phyloP scores from a whole-genome alignment of 345 rosid genomes.

The Pistacia integerrima region DNA sequence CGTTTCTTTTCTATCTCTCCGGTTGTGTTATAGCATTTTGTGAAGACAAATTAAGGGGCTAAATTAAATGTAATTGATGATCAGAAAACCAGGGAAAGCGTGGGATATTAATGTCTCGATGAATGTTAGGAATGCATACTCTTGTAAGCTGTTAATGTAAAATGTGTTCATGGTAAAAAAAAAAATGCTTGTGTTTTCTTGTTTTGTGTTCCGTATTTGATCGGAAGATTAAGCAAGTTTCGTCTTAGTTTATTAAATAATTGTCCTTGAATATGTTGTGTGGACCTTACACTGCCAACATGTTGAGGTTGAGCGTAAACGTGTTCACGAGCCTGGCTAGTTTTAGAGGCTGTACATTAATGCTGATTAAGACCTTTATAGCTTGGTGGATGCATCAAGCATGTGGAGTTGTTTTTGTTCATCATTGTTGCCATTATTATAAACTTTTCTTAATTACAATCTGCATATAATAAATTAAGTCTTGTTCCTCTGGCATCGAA shows the following conservation, averaged over 20 bases:
- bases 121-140: slow-evolving; percentile 14
- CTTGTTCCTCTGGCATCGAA: too few species aligned
- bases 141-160: slow-evolving; percentile 1
- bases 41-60: slow-evolving; percentile 24
- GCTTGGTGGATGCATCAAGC: not conserved
- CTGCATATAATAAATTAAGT: too few species aligned
- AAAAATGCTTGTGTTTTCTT: slow-evolving; percentile 7
- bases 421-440: not conserved
- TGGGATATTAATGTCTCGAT: slow-evolving; percentile 40
- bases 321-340: slow-evolving; percentile 18
- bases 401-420: not conserved
- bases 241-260: not conserved
- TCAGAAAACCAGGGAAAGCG: slow-evolving; percentile 35
- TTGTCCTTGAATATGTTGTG: slow-evolving; percentile 7
- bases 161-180: not conserved
- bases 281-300: slow-evolving; percentile 12
- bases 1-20: not conserved
- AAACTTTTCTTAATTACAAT: too few species aligned
- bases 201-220: slow-evolving; percentile 13
- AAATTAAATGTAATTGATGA: slow-evolving; percentile 11
- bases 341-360: not conserved
- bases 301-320: slow-evolving; percentile 12
- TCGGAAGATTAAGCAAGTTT: not conserved
- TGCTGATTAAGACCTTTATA: not conserved
- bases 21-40: slow-evolving; percentile 11